A percentile compares a stretch with the other conserved stretches of the same genome.
Evolutionary conservation across 2,329 filamentous ascomycete species (phyloP).

Genomic region (Ceratocystis destructans): DNA sequence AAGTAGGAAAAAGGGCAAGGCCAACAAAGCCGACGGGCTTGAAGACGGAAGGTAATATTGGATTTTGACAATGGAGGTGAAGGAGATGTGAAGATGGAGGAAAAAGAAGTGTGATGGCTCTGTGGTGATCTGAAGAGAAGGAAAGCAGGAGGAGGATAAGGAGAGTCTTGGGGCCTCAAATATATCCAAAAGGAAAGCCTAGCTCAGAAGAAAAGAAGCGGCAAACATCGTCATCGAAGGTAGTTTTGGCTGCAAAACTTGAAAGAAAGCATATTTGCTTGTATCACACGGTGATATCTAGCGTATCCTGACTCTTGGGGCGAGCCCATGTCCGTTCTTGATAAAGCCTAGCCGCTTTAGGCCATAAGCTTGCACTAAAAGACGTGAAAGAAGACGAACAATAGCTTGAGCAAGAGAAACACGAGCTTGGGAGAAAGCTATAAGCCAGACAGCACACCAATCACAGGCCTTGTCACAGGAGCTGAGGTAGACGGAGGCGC

Average conservation of each 20-base stretch:
- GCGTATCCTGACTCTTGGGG: conserved; percentile 11
- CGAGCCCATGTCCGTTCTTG: neutral
- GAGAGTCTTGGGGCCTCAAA: neutral
- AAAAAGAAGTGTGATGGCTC: neutral
- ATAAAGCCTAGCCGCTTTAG: neutral
- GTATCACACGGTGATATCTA: neutral
- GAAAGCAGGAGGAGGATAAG: neutral
- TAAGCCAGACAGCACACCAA: no score
- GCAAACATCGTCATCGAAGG: neutral
- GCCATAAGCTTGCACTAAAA: neutral
- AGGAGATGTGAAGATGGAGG: neutral
- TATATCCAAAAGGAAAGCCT: neutral
- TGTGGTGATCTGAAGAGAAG: neutral
- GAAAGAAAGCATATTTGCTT: neutral
- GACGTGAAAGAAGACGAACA: neutral
- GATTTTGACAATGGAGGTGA: neutral
- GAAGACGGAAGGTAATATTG: no score
- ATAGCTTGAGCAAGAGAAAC: neutral
- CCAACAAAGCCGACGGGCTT: no score
- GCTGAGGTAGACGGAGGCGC: no score
- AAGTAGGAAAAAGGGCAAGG: no score
- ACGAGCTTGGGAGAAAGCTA: neutral
- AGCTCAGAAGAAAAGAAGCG: neutral
- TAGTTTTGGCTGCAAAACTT: neutral
- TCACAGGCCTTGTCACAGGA: no score